Base-by-base conservation (phyloP, 495 filamentous ascomycete species). In the Penicillium egyptiacum region DNA sequence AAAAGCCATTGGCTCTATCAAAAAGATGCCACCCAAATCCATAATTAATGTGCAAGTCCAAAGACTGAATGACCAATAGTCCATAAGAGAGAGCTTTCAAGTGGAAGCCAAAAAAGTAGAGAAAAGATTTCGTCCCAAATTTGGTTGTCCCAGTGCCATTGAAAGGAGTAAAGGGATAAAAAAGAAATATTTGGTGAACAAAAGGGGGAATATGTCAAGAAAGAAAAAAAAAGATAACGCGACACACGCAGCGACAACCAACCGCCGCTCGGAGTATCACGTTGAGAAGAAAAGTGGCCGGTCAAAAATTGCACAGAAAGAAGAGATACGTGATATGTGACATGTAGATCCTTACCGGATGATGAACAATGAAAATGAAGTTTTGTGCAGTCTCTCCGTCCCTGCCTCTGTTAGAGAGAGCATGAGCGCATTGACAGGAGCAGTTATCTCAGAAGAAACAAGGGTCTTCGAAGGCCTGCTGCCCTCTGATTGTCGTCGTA, bases 11-110 rank as follows among this genome's bases (percentile, higher is more conserved):
- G 57, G 62, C 40, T 64, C 50, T 37, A 56, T 56, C 70, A 64
- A 63, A 73, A 56, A 68, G 53, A 69, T 63, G 56, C 63, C 68
- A 69, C 69, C 66, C 70, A 69, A 43, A 14, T 62, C 69, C 69
- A 42, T 70, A 17, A 70, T 63, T 48, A 55, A 63, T 64, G 60
- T 60, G 59, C 53, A 57, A 49, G 37, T 20, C 46, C 31, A 49
- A 48, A 51, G 44, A 53, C 31, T n/a, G 19, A 56, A 56, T 62
- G 61, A 58, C 66, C 61, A 67, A 56, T 59, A 54, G 63, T 26
- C 47, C 53, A 58, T 59, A 56, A 53, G 44, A 53, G 44, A 53
- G 55, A 44, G 45, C 53, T 63, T 63, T 53, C 51, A 52, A 44
- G 23, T 48, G 59, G 57, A 58, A 33, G 33, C 46, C 37, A 50